Evolutionary conservation across 176 grass and related monocot genomes (phyloP), one percentile per base, ranked within the genome.

Genomic region (Aegilops bicornis): DNA sequence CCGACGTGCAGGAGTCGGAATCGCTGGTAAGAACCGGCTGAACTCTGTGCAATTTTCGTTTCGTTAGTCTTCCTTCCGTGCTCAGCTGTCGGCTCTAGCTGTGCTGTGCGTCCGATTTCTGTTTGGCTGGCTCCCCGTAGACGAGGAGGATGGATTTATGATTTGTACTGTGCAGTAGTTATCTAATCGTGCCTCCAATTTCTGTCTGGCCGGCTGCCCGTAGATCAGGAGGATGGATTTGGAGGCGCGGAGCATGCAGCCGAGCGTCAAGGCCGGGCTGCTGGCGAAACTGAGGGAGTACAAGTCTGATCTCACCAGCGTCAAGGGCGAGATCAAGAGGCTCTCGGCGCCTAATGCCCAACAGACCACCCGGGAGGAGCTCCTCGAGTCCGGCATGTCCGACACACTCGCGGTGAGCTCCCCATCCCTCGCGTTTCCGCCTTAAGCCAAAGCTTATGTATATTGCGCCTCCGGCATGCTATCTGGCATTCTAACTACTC

Each of bases 171-270:
- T 3, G 1, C 29, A 30, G 1, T 19, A 47, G 11, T 13, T 68
- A 25, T 50, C 10, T 17, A 22, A 81, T 3, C 48, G 68, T 0
- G 27, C 64, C 3, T 35, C 4, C 13, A 10, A 35, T 82, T 69
- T 52, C 3, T 69, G 43, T 6, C 3, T 79, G 17, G 56, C 50
- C 7, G 63, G 4, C 17, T n/a, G 0, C 4, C 16, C 9, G 4
- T 37, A 98, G 95, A 88, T 98, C 84, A 76, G 93, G 54, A 95
- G 95, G 88, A 98, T 98, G 91, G 95, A 98, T 76, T 69, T 95
- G 71, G 93, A 98, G 89, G 95, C 91, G 13, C 91, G 93, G 87
- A 98, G 89, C 79, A 56, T 95, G 79, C 95, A 92, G 78, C 95
- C 95, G 19, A 95, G 91, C 43, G 81, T 95, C 27, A 95, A 95